Conservation (phyloP, 164 flowering plant species). For the Platanus orientalis region DNA sequence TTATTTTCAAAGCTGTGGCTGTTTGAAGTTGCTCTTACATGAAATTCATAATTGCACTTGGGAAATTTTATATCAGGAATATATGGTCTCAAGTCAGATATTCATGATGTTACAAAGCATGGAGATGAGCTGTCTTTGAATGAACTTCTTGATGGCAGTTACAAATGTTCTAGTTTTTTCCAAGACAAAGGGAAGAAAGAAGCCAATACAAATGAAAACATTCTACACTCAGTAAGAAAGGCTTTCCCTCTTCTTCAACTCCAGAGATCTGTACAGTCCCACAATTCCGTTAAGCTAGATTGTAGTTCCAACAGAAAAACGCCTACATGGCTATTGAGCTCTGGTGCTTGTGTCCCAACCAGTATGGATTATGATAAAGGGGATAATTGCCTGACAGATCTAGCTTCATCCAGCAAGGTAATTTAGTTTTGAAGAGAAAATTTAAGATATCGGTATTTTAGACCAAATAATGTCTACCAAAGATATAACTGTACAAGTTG, state of each 20-base stretch:
- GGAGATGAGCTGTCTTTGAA: slow-evolving; percentile 58
- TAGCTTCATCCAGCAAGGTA: slow-evolving; percentile 46
- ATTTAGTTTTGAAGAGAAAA: slow-evolving; percentile 16
- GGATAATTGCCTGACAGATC: slow-evolving; percentile 20
- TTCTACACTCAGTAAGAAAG: slow-evolving; percentile 48
- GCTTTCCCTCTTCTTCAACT: slow-evolving; percentile 56
- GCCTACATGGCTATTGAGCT: slow-evolving; percentile 23
- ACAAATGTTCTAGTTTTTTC: slow-evolving; percentile 29
- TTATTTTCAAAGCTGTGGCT: not conserved
- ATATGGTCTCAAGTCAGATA: slow-evolving; percentile 72
- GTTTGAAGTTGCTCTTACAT: slow-evolving; percentile 11
- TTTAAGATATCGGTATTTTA: not conserved
- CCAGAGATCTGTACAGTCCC: slow-evolving; percentile 30
- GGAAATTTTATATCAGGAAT: slow-evolving; percentile 45
- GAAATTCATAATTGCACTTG: slow-evolving; percentile 12
- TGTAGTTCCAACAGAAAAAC: slow-evolving; percentile 27
- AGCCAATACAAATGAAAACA: slow-evolving; percentile 34
- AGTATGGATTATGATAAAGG: slow-evolving; percentile 27
- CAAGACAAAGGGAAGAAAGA: slow-evolving; percentile 53
- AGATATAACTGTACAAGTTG: not conserved
- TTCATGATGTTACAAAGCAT: slow-evolving; percentile 58
- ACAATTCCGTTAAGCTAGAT: slow-evolving; percentile 39
- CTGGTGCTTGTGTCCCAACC: slow-evolving; percentile 25
- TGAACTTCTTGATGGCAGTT: slow-evolving; percentile 77
- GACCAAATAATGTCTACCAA: not conserved